Evolutionary conservation across 2,329 filamentous ascomycete genomes (phyloP).

Genomic region (Aspergillus spinulosporus): DNA sequence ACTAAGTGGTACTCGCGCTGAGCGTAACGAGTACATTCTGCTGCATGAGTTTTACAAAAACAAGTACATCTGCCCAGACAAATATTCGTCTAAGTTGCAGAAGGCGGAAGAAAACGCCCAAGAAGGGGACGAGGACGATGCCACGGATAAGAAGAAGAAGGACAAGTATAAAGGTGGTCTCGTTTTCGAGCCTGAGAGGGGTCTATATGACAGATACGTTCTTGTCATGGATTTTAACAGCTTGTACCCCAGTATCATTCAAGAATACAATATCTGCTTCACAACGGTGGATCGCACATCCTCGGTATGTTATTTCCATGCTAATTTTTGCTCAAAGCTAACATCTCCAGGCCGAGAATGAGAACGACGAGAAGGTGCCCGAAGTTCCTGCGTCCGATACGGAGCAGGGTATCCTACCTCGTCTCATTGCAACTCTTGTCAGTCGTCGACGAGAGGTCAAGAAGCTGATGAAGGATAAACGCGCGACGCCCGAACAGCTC

Average conservation of each 20-base stretch:
- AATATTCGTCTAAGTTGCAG: slow-evolving; percentile 75
- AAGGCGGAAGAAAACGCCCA: slow-evolving; percentile 70
- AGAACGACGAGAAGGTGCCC: slow-evolving; percentile 85
- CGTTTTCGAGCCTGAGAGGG: slow-evolving; percentile 96
- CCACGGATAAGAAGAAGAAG: slow-evolving; percentile 83
- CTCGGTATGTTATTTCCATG: slow-evolving; percentile 55
- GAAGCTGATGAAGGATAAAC: slow-evolving; percentile 92
- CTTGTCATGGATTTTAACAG: slow-evolving; percentile 99
- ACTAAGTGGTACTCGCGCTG: slow-evolving; percentile 89
- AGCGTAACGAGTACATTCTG: slow-evolving; percentile 98
- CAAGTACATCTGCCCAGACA: slow-evolving; percentile 98
- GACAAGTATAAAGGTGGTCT: slow-evolving; percentile 99
- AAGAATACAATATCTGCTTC: slow-evolving; percentile 99
- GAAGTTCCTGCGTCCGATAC: slow-evolving; percentile 74
- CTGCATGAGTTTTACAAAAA: slow-evolving; percentile 94
- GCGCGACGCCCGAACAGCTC: slow-evolving; percentile 78
- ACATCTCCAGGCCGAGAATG: slow-evolving; percentile 50
- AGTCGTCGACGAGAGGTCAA: slow-evolving; percentile 88
- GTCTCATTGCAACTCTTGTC: slow-evolving; percentile 88
- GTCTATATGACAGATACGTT: slow-evolving; percentile 96
- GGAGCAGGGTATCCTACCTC: slow-evolving; percentile 81
- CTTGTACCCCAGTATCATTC: slow-evolving; percentile 96
- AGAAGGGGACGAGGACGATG: slow-evolving; percentile 66
- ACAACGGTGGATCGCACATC: slow-evolving; percentile 84
- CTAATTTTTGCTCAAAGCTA: not conserved